phyloP scores from a whole-genome alignment of 352 stramenopile species.

The Globisporangium radiosum region DNA sequence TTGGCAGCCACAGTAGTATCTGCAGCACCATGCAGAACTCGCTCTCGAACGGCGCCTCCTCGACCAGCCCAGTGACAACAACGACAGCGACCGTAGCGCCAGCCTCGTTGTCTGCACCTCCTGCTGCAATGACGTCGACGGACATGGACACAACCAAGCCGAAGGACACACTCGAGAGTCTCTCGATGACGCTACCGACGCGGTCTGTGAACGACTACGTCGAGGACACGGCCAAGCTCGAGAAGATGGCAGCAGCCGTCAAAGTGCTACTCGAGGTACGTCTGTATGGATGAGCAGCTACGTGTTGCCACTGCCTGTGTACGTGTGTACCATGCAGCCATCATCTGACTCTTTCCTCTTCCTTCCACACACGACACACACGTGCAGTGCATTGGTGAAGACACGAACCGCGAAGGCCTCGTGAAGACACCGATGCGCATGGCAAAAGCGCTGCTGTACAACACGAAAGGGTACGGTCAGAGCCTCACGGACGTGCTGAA shows the following conservation, averaged over 20 bases:
- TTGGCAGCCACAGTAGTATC: background rate
- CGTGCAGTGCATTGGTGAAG: conserved; percentile 88
- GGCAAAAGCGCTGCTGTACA: conserved; percentile 96
- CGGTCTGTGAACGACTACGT: conserved; percentile 55
- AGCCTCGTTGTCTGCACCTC: background rate
- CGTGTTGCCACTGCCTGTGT: no score
- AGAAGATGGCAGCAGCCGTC: conserved; percentile 93
- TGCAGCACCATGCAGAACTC: conserved; percentile 30
- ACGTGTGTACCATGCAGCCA: no score
- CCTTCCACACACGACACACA: background rate
- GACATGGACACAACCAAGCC: conserved; percentile 1
- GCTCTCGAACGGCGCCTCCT: conserved; percentile 4
- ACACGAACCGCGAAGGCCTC: conserved; percentile 92
- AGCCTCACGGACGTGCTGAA: conserved; percentile 90
- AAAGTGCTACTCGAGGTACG: conserved; percentile 88
- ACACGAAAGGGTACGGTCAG: conserved; percentile 94
- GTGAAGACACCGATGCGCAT: conserved; percentile 96
- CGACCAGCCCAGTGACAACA: background rate
- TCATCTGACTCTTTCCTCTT: background rate
- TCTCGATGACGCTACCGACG: conserved; percentile 63
- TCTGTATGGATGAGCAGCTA: background rate
- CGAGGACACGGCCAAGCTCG: conserved; percentile 72
- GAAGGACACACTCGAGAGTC: conserved; percentile 22
- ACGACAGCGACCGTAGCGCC: conserved; percentile 1
- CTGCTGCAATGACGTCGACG: background rate